Conservation (phyloP, 139 green algal genomes). For the Chlamydomonas schloesseri region DNA sequence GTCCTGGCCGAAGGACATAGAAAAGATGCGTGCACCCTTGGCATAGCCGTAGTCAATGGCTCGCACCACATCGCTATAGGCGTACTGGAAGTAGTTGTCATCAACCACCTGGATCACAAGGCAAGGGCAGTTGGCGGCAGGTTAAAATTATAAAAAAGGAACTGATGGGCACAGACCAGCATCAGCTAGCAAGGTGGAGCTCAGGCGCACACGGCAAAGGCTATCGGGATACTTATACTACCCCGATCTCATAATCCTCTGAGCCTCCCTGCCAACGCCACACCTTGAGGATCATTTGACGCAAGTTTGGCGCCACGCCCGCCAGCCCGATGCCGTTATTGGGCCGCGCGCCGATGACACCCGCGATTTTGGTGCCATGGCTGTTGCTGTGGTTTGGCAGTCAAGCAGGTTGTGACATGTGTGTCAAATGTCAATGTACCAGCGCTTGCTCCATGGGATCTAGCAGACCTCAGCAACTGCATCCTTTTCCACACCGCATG, state of each 20-base stretch:
- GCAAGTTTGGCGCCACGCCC: slow-evolving; percentile 24
- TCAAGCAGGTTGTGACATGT: too few species aligned
- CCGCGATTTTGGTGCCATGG: slow-evolving; percentile 40
- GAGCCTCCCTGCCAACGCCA: background rate
- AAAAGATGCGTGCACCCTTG: slow-evolving; percentile 43
- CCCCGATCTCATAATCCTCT: too few species aligned
- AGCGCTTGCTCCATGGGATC: too few species aligned
- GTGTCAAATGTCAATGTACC: too few species aligned
- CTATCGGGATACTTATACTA: too few species aligned
- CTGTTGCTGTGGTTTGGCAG: background rate
- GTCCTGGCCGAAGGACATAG: slow-evolving; percentile 35
- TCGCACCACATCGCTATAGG: slow-evolving; percentile 24
- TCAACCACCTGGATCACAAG: too few species aligned
- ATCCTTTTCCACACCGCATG: too few species aligned
- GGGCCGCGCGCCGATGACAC: slow-evolving; percentile 13
- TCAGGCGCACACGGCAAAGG: too few species aligned
- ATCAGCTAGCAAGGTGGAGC: background rate
- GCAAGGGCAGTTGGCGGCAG: too few species aligned
- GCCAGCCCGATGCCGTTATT: slow-evolving; percentile 16
- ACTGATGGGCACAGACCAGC: too few species aligned
- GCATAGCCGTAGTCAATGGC: slow-evolving; percentile 32
- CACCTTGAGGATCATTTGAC: slow-evolving; percentile 38
- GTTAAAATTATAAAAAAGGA: too few species aligned
- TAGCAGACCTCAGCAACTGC: too few species aligned
- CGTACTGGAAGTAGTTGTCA: background rate